Base-by-base conservation (phyloP, 169 alveolate genomes). In the Perkinsus chesapeaki region DNA sequence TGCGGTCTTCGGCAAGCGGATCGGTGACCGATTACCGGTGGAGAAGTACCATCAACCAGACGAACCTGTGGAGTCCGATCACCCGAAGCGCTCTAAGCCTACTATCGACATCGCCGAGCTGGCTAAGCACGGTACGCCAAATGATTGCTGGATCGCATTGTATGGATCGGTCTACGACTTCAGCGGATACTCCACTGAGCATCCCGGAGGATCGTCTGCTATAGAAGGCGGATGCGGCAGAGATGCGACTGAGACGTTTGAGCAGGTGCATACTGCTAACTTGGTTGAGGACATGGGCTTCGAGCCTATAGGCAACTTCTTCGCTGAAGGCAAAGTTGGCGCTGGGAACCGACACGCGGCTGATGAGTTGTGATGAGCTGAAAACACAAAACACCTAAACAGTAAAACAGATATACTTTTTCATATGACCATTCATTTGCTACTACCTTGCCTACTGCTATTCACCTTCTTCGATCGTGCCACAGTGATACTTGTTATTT, bases 131-230 rank as follows among this genome's bases (percentile, higher is more conserved):
- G 94, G 92, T 93, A 91, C 93, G 31, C 94, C 93, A 92, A 34
- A 73, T 5, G 95, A 95, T 73, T 94, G 96, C 91, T 96, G 98
- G 98, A 95, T 96, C 16, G 95, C 91, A 19, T 92, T 96, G 34
- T 92, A 94, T 72, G 96, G 94, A 27, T 95, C 94, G 93, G 96
- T 96, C 39, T 95, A 95, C 34, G 97, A 96, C 92, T 95, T 96
- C 27, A 94, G 97, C 43, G 92, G 72, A 38, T 96, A 94, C 94
- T 39, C 96, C 73, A 23, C 92, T 36, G 93, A 93, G 91, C 98
- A 96, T 92, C 97, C 98, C 27, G 98, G 97, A 31, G 98, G 98
- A 12, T 93, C 92, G 93, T 92, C 92, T 72, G 94, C 95, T 60
- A 92, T 96, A 27, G 48, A 96, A 90, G 91, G 92, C 47, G 95